Conservation (phyloP, 305 asterid species). For the Fraxinus greggii region DNA sequence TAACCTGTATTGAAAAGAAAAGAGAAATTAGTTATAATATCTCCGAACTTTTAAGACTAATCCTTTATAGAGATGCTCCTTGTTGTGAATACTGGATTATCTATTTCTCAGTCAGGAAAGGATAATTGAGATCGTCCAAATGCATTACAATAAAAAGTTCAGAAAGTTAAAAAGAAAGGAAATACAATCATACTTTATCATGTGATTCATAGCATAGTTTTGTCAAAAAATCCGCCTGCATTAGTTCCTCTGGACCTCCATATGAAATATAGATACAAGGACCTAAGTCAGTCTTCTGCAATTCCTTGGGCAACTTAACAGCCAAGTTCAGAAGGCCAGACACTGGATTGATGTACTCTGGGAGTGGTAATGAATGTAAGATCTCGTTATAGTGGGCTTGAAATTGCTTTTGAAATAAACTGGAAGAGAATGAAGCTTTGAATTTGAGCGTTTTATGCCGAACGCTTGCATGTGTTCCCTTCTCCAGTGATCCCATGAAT, state of each 20-base stretch:
- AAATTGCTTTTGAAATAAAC: constrained; percentile 70
- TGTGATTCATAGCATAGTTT: constrained; percentile 74
- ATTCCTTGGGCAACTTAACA: constrained; percentile 64
- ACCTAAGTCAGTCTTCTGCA: constrained; percentile 63
- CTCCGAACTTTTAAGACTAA: neutral
- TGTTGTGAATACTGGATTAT: neutral
- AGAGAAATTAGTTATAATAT: constrained; percentile 23
- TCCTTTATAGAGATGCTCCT: constrained; percentile 12
- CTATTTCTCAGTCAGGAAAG: constrained; percentile 10
- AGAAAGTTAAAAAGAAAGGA: constrained; percentile 18
- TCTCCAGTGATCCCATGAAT: constrained; percentile 81
- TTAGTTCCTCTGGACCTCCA: constrained; percentile 74
- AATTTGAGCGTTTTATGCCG: constrained; percentile 58
- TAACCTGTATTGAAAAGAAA: constrained; percentile 66
- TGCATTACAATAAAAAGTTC: neutral
- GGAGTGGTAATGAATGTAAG: constrained; percentile 71
- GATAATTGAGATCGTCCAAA: constrained; percentile 6
- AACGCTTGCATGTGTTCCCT: constrained; percentile 62
- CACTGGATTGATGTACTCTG: constrained; percentile 71
- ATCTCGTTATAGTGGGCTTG: constrained; percentile 73
- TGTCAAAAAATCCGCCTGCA: constrained; percentile 61
- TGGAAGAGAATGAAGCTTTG: constrained; percentile 82
- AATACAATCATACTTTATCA: constrained; percentile 62
- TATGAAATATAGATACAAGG: constrained; percentile 76
- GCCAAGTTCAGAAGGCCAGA: constrained; percentile 84